Conservation (phyloP, 352 stramenopile genomes). For the Globisporangium okanoganense region DNA sequence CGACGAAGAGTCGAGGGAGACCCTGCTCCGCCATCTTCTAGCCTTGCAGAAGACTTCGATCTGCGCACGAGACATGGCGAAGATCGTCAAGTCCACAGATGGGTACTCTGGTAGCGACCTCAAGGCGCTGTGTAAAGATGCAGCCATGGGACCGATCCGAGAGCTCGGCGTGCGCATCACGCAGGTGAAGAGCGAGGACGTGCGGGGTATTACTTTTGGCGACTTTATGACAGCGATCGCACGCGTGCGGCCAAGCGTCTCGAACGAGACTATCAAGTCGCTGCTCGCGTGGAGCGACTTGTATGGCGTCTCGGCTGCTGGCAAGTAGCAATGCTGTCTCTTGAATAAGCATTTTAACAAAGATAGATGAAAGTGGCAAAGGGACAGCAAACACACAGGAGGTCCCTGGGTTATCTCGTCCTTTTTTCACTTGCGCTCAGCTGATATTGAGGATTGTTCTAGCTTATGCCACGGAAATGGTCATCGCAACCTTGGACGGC, state of each 20-base stretch:
- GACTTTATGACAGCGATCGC: conserved; percentile 62
- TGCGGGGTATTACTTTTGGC: conserved; percentile 46
- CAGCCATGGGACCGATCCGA: conserved; percentile 90
- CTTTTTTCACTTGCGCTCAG: not conserved
- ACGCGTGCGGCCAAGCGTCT: conserved; percentile 72
- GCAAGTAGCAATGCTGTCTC: not conserved
- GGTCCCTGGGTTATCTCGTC: not conserved
- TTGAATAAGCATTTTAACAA: not conserved
- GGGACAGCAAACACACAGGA: not conserved
- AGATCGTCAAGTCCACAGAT: conserved; percentile 67
- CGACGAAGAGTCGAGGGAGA: conserved; percentile 41
- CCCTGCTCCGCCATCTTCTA: conserved; percentile 60
- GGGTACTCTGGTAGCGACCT: conserved; percentile 86
- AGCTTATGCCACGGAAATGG: not conserved
- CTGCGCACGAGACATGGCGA: conserved; percentile 54
- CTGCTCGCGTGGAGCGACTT: conserved; percentile 65
- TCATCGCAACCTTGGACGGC: not conserved
- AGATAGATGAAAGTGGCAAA: not conserved
- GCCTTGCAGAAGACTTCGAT: conserved; percentile 45
- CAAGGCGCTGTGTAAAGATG: conserved; percentile 94
- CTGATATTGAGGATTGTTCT: not conserved
- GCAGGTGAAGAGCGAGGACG: conserved; percentile 53
- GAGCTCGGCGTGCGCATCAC: conserved; percentile 58
- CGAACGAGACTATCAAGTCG: conserved; percentile 41
- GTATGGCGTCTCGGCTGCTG: conserved; percentile 54